phyloP scores from a whole-genome alignment of 805 yeast genomes.

The Sporopachydermia quercuum region DNA sequence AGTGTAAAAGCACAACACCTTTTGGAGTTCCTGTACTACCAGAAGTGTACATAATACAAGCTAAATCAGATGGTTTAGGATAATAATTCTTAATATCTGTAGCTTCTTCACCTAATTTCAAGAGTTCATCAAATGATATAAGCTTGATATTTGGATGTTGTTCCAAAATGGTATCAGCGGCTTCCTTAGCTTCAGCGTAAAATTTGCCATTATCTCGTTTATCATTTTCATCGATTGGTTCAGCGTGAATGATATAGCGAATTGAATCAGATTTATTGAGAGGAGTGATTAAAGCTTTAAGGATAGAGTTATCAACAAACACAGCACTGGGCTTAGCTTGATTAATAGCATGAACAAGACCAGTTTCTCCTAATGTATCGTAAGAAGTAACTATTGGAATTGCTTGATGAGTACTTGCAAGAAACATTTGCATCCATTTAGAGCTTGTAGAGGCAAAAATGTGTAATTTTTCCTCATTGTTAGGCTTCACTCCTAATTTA shows the following conservation, averaged over 20 bases:
- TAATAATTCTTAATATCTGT: conserved; percentile 25
- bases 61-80: conserved; percentile 42
- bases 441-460: conserved; percentile 80
- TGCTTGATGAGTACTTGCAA: conserved; percentile 64
- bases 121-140: conserved; percentile 41
- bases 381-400: conserved; percentile 92
- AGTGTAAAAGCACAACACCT: conserved; percentile 61
- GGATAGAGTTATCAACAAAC: conserved; percentile 69
- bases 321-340: conserved; percentile 71
- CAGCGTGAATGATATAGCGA: conserved; percentile 59
- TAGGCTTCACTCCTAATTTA: conserved; percentile 55
- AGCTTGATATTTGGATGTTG: conserved; percentile 68
- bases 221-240: conserved; percentile 43
- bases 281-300: conserved; percentile 56
- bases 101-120: conserved; percentile 44
- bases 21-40: conserved; percentile 80
- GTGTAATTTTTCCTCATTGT: conserved; percentile 49
- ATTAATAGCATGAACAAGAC: conserved; percentile 70
- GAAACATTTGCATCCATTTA: conserved; percentile 79
- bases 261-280: conserved; percentile 45
- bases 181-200: conserved; percentile 40
- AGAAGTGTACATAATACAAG: conserved; percentile 78
- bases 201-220: conserved; percentile 47
- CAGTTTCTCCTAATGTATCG: conserved; percentile 84
- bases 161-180: conserved; percentile 33